Percentiles rank a stretch among this genome's conserved stretches.
Conservation (phyloP, 345 rosid genomes). For the Hirschfeldia incana region DNA sequence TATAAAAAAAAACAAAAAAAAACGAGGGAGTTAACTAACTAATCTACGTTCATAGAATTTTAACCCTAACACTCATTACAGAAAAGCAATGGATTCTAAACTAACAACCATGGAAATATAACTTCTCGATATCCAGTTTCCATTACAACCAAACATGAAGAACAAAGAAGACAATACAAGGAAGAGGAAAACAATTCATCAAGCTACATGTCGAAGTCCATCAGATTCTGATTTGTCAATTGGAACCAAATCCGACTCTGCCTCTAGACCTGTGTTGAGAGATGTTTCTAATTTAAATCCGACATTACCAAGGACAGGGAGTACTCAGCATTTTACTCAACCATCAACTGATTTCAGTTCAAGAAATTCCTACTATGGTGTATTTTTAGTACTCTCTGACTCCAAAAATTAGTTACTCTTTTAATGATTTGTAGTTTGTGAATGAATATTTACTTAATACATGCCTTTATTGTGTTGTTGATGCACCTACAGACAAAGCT, state of each 20-base stretch:
- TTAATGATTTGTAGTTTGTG: background rate
- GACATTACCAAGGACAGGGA: background rate
- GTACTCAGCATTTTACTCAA: background rate
- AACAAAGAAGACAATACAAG: background rate
- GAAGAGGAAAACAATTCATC: background rate
- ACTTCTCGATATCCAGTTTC: background rate
- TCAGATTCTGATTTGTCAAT: background rate
- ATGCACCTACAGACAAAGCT: background rate
- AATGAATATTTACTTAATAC: too few species aligned
- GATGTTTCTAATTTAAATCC: background rate
- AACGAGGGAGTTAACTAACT: too few species aligned
- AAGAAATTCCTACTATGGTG: background rate
- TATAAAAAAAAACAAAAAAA: too few species aligned
- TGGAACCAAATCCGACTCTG: background rate
- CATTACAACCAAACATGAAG: background rate
- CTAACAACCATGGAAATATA: too few species aligned
- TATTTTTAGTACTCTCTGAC: background rate
- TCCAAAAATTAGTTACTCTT: too few species aligned
- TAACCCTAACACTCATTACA: background rate
- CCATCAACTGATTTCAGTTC: too few species aligned
- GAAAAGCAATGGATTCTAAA: background rate
- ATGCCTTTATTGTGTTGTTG: background rate
- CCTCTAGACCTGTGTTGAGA: background rate
- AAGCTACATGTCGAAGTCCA: background rate
- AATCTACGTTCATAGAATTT: too few species aligned